Conservation (phyloP, 78 protist species). For the Dictyostelium citrinum region DNA sequence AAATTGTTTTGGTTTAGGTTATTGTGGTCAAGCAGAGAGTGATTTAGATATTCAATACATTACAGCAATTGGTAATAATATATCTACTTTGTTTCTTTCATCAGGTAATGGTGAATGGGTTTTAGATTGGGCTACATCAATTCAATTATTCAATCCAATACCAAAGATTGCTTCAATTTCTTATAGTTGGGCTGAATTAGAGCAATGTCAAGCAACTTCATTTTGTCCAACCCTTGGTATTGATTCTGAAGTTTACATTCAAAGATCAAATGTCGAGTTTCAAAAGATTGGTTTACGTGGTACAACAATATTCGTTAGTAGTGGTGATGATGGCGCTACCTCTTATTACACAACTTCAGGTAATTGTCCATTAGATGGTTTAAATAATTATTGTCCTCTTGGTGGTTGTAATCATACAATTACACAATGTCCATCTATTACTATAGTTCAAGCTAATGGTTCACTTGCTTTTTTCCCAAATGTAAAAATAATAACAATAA, state of each 20-base stretch:
- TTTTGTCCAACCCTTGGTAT: slow-evolving; percentile 6
- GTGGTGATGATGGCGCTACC: slow-evolving; percentile 84
- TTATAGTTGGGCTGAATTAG: slow-evolving; percentile 22
- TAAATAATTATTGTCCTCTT: slow-evolving; percentile 35
- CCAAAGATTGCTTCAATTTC: slow-evolving; percentile 54
- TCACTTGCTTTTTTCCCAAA: not conserved
- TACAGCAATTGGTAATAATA: slow-evolving; percentile 11
- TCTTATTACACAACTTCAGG: not conserved
- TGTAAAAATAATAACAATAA: not conserved
- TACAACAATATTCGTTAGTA: slow-evolving; percentile 55
- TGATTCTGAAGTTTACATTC: not conserved
- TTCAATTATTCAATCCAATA: slow-evolving; percentile 4
- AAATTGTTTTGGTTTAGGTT: not conserved
- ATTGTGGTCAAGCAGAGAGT: slow-evolving; percentile 25
- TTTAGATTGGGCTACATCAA: not conserved
- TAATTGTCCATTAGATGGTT: slow-evolving; percentile 8
- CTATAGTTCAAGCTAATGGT: slow-evolving; percentile 21
- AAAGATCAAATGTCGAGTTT: slow-evolving; percentile 30
- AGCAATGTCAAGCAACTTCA: slow-evolving; percentile 5
- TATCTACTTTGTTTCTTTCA: not conserved
- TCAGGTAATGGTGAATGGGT: slow-evolving; percentile 12
- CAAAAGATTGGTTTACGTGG: slow-evolving; percentile 69
- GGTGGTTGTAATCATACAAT: slow-evolving; percentile 21
- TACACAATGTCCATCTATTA: slow-evolving; percentile 7
- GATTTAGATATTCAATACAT: slow-evolving; percentile 53